These are phyloP conservation scores for Exserohilum turcica DNA, from an alignment of 2,329 filamentous ascomycete genomes.

Conservation along the genomic window DNA sequence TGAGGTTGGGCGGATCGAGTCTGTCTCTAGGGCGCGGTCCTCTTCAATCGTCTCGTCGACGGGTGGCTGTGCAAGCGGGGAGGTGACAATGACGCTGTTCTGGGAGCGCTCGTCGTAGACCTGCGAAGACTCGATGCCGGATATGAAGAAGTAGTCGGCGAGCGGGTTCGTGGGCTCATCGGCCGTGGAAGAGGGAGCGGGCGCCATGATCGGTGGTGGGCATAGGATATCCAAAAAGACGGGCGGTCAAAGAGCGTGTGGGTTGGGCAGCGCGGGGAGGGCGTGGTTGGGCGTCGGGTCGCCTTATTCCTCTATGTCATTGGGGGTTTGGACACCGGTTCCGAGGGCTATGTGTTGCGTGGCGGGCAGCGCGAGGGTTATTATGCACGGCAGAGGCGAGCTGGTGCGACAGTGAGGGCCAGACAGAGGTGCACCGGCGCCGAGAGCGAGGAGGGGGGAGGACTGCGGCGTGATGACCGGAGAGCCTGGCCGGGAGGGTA, in stretches of 20 bases:
- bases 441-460: conserved; percentile 14
- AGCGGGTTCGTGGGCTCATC: conserved; percentile 59
- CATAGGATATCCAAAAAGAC: conserved; percentile 39
- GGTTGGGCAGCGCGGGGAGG: conserved; percentile 27
- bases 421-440: conserved; percentile 33
- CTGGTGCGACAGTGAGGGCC: conserved; percentile 36
- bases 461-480: conserved; percentile 13
- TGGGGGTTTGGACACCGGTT: conserved; percentile 41
- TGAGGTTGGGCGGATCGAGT: conserved; percentile 51
- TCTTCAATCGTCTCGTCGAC: conserved; percentile 66
- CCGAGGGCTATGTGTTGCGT: conserved; percentile 40
- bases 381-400: conserved; percentile 23
- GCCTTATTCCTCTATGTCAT: conserved; percentile 41
- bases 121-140: conserved; percentile 58
- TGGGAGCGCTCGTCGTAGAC: conserved; percentile 55
- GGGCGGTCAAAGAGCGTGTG: conserved; percentile 30
- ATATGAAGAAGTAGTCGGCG: conserved; percentile 71
- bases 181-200: conserved; percentile 46
- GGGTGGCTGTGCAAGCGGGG: conserved; percentile 37
- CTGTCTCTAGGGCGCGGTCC: conserved; percentile 62
- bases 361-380: conserved; percentile 27
- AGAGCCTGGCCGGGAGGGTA: conserved; percentile 26
- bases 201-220: conserved; percentile 42
- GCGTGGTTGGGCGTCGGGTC: conserved; percentile 31
- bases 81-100: conserved; percentile 34